Percentiles rank a stretch among this genome's conserved stretches.
phyloP scores from a whole-genome alignment of 2,329 filamentous ascomycete genomes.

The Hymenoscyphus fructigenus region DNA sequence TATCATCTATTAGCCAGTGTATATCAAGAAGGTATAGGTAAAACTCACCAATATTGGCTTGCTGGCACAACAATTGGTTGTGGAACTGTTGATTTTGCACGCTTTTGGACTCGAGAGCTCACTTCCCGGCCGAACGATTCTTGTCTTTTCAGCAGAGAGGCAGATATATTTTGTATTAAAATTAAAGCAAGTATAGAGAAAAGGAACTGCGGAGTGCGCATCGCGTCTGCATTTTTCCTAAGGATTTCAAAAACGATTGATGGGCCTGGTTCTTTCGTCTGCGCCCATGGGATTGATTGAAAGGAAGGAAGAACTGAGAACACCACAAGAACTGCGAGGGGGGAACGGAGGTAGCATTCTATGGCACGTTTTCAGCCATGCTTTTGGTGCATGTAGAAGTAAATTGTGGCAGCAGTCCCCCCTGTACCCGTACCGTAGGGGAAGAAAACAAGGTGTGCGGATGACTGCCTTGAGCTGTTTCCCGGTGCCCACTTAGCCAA shows the following conservation, averaged over 20 bases:
- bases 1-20: background rate
- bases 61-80: slow-evolving; percentile 21
- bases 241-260: background rate
- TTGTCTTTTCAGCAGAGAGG: background rate
- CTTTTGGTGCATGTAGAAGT: background rate
- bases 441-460: background rate
- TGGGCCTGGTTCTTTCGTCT: background rate
- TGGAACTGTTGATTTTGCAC: slow-evolving; percentile 5
- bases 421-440: background rate
- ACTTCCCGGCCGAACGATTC: background rate
- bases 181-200: slow-evolving; percentile 2
- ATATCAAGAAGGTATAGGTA: background rate
- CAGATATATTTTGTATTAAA: background rate
- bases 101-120: background rate
- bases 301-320: background rate
- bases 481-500: background rate
- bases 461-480: background rate
- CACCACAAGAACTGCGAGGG: background rate
- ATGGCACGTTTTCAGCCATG: slow-evolving; percentile 1
- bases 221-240: slow-evolving; percentile 12
- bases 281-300: slow-evolving; percentile 1
- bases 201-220: slow-evolving; percentile 2
- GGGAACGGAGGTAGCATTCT: background rate
- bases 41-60: slow-evolving; percentile 25
- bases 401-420: background rate